Conservation (phyloP, 371 early-diverging fungal genomes). For the Mortierella sp. region DNA sequence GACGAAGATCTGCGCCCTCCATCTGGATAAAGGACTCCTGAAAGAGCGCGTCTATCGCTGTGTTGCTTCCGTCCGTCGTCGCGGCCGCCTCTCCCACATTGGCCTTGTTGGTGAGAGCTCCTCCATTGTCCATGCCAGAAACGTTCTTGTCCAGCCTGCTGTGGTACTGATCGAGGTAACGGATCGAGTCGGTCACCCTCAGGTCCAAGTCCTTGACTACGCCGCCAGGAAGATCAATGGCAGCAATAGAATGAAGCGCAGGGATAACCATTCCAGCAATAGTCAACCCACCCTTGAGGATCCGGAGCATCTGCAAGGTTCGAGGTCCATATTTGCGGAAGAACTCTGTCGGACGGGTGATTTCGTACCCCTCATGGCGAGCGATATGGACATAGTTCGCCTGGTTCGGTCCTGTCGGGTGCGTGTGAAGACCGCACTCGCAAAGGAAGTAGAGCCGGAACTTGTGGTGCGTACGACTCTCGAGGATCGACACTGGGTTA, state of each 20-base stretch:
- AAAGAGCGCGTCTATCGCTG: neutral
- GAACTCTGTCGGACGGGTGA: slow-evolving; percentile 47
- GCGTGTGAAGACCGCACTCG: slow-evolving; percentile 51
- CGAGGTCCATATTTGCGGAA: slow-evolving; percentile 51
- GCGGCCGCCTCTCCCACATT: neutral
- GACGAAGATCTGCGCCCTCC: slow-evolving; percentile 55
- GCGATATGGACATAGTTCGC: slow-evolving; percentile 55
- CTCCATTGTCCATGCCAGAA: slow-evolving; percentile 17
- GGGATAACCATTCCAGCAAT: slow-evolving; percentile 42
- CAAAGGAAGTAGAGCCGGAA: slow-evolving; percentile 54
- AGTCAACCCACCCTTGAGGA: slow-evolving; percentile 34
- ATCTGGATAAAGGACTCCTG: slow-evolving; percentile 23
- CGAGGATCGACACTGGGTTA: slow-evolving; percentile 29
- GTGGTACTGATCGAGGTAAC: slow-evolving; percentile 28
- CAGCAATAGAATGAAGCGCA: slow-evolving; percentile 21
- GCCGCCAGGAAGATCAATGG: slow-evolving; percentile 33
- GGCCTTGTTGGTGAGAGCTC: neutral
- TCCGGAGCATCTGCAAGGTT: slow-evolving; percentile 30
- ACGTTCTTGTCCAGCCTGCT: slow-evolving; percentile 17
- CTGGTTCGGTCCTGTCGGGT: slow-evolving; percentile 36
- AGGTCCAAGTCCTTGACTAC: slow-evolving; percentile 25
- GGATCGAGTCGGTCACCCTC: slow-evolving; percentile 29
- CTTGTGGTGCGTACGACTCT: slow-evolving; percentile 20
- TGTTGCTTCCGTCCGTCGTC: neutral
- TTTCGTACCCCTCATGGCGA: slow-evolving; percentile 53